A percentile compares a stretch with the other conserved stretches of the same genome.
Conservation (phyloP, 2,329 filamentous ascomycete species). For the Verticillium albo-atrum region DNA sequence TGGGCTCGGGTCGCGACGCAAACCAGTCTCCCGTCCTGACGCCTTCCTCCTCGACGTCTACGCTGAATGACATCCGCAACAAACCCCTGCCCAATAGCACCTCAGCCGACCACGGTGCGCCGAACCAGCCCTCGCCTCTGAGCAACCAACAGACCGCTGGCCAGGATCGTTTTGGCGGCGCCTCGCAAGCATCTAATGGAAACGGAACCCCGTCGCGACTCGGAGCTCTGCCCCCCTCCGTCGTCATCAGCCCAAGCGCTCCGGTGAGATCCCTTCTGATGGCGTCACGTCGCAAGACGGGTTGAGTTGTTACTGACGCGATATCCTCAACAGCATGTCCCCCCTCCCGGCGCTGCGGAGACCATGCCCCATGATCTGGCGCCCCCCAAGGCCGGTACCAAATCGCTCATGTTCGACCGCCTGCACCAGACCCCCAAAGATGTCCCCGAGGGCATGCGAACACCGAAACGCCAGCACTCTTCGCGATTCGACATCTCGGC, state of each 20-base stretch:
- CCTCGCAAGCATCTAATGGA: conserved; percentile 34
- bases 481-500: conserved; percentile 97
- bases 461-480: conserved; percentile 93
- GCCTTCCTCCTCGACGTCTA: conserved; percentile 84
- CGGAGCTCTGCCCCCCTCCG: conserved; percentile 71
- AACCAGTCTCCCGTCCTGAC: conserved; percentile 64
- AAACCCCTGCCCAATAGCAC: conserved; percentile 66
- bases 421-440: conserved; percentile 94
- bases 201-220: conserved; percentile 59
- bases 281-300: neutral
- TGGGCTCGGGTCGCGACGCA: conserved; percentile 43
- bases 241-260: conserved; percentile 91
- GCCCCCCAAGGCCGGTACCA: conserved; percentile 85
- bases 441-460: conserved; percentile 89
- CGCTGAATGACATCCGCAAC: conserved; percentile 78
- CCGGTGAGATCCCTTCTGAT: conserved; percentile 61
- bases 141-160: conserved; percentile 26
- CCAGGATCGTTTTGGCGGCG: conserved; percentile 37
- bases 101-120: conserved; percentile 35
- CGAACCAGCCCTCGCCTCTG: conserved; percentile 34
- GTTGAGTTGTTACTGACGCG: neutral
- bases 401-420: conserved; percentile 83
- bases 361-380: conserved; percentile 97
- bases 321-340: conserved; percentile 63
- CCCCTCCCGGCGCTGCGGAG: conserved; percentile 88